Percentiles rank a stretch among this genome's conserved stretches.
phyloP scores from a whole-genome alignment of 2,329 filamentous ascomycete genomes.

The Paramyrothecium roridum region DNA sequence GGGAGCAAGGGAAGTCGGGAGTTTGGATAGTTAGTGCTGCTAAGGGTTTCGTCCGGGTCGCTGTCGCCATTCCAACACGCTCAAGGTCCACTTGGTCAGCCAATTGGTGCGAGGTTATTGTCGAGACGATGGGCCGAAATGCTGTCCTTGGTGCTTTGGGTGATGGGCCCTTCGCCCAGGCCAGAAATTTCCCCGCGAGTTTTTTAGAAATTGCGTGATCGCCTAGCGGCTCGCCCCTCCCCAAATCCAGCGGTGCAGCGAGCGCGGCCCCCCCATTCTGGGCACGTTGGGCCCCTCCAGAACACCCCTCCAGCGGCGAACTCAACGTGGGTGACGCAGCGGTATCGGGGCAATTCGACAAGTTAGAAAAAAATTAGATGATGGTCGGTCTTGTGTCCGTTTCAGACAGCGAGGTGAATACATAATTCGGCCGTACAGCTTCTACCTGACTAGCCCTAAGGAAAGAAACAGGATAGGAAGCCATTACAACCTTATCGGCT shows the following conservation, averaged over 20 bases:
- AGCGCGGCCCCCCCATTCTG: no score
- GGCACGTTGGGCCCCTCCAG: not conserved
- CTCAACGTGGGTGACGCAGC: not conserved
- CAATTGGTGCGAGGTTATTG: not conserved
- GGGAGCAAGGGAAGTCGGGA: not conserved
- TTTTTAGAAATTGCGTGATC: slow-evolving; percentile 2
- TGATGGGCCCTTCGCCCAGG: not conserved
- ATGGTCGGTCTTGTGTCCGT: not conserved
- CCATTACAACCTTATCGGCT: no score
- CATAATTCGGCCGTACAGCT: no score
- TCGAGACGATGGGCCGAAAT: not conserved
- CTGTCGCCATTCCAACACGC: not conserved
- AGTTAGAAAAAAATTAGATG: no score
- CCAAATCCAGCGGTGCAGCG: not conserved
- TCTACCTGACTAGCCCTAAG: no score
- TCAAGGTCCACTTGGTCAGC: not conserved
- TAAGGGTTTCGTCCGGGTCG: not conserved
- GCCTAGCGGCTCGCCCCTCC: not conserved
- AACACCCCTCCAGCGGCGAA: not conserved
- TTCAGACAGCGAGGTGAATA: no score
- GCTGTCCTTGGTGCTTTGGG: no score
- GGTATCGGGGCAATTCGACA: not conserved
- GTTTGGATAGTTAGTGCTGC: not conserved
- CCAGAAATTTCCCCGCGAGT: not conserved
- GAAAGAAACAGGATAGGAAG: no score